Evolutionary conservation across 106 monocot species (phyloP), one percentile per base, ranked within the genome.

Genomic region (Vanilla planifolia): DNA sequence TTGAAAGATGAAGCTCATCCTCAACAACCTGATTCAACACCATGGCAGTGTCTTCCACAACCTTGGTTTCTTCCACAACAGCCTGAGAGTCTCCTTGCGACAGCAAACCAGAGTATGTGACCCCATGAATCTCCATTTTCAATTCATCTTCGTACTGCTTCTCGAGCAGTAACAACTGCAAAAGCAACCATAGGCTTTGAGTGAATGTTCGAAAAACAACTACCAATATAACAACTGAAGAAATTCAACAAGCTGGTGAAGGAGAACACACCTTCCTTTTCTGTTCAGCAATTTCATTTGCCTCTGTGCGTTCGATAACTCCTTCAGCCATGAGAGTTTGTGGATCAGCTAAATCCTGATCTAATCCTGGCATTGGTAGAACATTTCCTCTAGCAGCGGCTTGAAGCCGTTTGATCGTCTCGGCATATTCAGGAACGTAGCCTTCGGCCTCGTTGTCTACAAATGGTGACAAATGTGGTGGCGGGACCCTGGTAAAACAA

Each of bases 401-500:
- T 81, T 91, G 80, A 15, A 89, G 60, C n/a, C 81, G 62, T 61
- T 85, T 87, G 37, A 96, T 96, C 7, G 79, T 75, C 52, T 96
- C 89, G 14, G 90, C 96, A 65, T 91, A 91, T 35, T 96, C 96
- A 51, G 91, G 91, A 68, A 91, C 64, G 70, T 96, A 91, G n/a
- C 91, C 91, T 75, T 96, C 91, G 22, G 79, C 84, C 48, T 91
- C 91, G 50, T 96, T 76, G 73, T 96, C 91, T 13, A 96, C 84
- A 81, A 96, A 96, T 51, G 96, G 96, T 23, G 96, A 96, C 51
- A 96, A 61, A 79, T 96, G 96, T 37, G 96, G 96, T 44, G 96
- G 96, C 43, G 83, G 91, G 27, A 76, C 77, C 55, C 96, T 96
- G 75, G 43, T 24, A 43, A 21, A 45, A 44, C 15, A 73, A 15